These are phyloP conservation scores for Musa itinerans DNA, from an alignment of 176 grass and related monocot species.

Conservation along the genomic window DNA sequence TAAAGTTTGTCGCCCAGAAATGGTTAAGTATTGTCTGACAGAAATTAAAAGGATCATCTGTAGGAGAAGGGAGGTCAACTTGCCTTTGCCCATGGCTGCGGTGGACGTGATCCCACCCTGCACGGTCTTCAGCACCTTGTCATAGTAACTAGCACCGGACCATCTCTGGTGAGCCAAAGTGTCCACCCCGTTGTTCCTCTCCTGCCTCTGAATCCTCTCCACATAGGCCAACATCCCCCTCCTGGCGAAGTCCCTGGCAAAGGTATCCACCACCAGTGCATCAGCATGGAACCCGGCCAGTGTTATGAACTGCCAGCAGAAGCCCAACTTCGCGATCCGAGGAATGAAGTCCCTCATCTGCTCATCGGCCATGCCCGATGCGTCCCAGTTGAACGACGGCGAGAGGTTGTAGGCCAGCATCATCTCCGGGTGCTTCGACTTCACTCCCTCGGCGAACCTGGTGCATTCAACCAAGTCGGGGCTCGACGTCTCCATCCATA, in stretches of 20 bases:
- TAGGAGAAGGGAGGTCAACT: neutral
- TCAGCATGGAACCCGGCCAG: slow-evolving; percentile 92
- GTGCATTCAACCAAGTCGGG: slow-evolving; percentile 71
- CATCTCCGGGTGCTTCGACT: slow-evolving; percentile 30
- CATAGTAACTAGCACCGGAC: slow-evolving; percentile 87
- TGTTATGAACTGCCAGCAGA: slow-evolving; percentile 95
- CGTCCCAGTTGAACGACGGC: slow-evolving; percentile 98
- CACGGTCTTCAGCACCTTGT: slow-evolving; percentile 82
- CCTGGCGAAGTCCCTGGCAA: slow-evolving; percentile 69
- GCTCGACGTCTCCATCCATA: slow-evolving; percentile 97
- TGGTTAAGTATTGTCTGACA: too few relatives aligned
- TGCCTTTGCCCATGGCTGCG: slow-evolving; percentile 93
- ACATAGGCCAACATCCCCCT: slow-evolving; percentile 85
- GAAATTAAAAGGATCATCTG: neutral
- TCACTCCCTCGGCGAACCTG: slow-evolving; percentile 55
- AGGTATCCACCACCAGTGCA: slow-evolving; percentile 74
- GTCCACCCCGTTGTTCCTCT: slow-evolving; percentile 79
- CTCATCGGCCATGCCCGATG: slow-evolving; percentile 72
- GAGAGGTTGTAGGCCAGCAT: slow-evolving; percentile 98
- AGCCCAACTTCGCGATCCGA: slow-evolving; percentile 47
- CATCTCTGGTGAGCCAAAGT: slow-evolving; percentile 92
- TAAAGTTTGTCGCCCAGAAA: neutral
- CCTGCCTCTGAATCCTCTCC: slow-evolving; percentile 92
- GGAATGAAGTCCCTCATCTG: slow-evolving; percentile 78
- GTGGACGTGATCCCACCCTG: slow-evolving; percentile 92